Evolutionary conservation across 768 basidiomycete species (phyloP).

Genomic region (Tricholoma matsutake): DNA sequence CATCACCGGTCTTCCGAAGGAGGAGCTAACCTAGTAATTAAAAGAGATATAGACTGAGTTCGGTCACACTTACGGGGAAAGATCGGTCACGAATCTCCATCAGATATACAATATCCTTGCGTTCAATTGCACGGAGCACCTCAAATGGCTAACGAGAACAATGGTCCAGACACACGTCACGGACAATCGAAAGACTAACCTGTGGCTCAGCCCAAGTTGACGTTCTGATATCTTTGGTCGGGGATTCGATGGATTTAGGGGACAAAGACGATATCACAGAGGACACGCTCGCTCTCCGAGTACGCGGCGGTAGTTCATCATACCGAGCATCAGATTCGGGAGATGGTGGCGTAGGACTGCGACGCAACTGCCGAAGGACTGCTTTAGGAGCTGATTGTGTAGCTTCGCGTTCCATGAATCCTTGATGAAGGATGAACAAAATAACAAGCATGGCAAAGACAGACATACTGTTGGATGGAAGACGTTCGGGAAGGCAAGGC

Average conservation of each 20-base stretch:
- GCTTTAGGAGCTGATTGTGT: slow-evolving; percentile 53
- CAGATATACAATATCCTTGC: slow-evolving; percentile 75
- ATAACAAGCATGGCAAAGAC: slow-evolving; percentile 2
- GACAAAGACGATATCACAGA: slow-evolving; percentile 19
- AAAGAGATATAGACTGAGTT: background rate
- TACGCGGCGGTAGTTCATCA: slow-evolving; percentile 7
- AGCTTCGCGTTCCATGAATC: slow-evolving; percentile 73
- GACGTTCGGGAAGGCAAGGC: slow-evolving; percentile 64
- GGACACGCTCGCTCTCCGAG: slow-evolving; percentile 21
- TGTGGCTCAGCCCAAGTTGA: slow-evolving; percentile 52
- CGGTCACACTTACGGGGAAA: slow-evolving; percentile 60
- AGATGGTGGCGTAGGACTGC: slow-evolving; percentile 38
- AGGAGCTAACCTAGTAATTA: slow-evolving; percentile 49
- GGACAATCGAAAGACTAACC: slow-evolving; percentile 26
- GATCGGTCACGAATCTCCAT: slow-evolving; percentile 82
- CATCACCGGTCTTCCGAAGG: slow-evolving; percentile 79
- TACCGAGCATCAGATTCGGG: slow-evolving; percentile 14
- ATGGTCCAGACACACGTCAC: background rate
- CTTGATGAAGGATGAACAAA: slow-evolving; percentile 35
- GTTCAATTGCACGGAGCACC: slow-evolving; percentile 82
- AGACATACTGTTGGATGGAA: slow-evolving; percentile 59
- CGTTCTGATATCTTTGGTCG: slow-evolving; percentile 8
- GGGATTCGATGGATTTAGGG: slow-evolving; percentile 12
- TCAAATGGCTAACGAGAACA: slow-evolving; percentile 41
- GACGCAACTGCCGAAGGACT: slow-evolving; percentile 51